Evolutionary conservation across 1,284 basidiomycete species (phyloP).

Genomic region (Trametes polyzona): DNA sequence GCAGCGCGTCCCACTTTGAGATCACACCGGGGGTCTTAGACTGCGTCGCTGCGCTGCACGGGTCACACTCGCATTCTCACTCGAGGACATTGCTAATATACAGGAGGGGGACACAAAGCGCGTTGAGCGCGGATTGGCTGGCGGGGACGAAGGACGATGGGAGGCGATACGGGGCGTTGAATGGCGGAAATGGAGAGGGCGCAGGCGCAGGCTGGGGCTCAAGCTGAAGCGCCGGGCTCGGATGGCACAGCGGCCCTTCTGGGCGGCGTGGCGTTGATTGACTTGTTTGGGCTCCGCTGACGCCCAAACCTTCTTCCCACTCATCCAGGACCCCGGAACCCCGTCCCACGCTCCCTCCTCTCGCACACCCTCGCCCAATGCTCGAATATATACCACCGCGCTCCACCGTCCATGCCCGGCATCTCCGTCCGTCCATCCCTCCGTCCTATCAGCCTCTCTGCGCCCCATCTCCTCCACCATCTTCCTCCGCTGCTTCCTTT

Average conservation of each 20-base stretch:
- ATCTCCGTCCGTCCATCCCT: slow-evolving; percentile 6
- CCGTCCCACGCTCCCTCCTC: background rate
- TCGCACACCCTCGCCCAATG: background rate
- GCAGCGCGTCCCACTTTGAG: slow-evolving; percentile 15
- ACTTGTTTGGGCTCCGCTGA: slow-evolving; percentile 31
- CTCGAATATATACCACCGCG: slow-evolving; percentile 5
- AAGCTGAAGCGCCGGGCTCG: no score
- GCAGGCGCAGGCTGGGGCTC: no score
- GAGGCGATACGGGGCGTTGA: slow-evolving; percentile 27
- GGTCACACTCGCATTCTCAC: background rate
- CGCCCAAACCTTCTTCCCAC: slow-evolving; percentile 38
- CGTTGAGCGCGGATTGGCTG: background rate
- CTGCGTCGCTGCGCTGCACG: background rate
- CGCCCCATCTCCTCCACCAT: background rate
- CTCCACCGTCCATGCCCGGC: slow-evolving; percentile 3
- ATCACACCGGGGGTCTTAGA: slow-evolving; percentile 25
- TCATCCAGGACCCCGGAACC: slow-evolving; percentile 34
- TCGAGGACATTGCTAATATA: slow-evolving; percentile 6
- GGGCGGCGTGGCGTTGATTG: slow-evolving; percentile 38
- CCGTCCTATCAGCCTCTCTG: slow-evolving; percentile 1
- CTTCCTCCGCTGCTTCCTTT: slow-evolving; percentile 1
- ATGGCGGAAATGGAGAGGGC: slow-evolving; percentile 28
- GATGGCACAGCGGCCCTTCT: slow-evolving; percentile 27
- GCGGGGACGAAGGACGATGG: slow-evolving; percentile 6
- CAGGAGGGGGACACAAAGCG: background rate